Base-by-base conservation (phyloP, 208 protist genomes). In the Leishmania major region DNA sequence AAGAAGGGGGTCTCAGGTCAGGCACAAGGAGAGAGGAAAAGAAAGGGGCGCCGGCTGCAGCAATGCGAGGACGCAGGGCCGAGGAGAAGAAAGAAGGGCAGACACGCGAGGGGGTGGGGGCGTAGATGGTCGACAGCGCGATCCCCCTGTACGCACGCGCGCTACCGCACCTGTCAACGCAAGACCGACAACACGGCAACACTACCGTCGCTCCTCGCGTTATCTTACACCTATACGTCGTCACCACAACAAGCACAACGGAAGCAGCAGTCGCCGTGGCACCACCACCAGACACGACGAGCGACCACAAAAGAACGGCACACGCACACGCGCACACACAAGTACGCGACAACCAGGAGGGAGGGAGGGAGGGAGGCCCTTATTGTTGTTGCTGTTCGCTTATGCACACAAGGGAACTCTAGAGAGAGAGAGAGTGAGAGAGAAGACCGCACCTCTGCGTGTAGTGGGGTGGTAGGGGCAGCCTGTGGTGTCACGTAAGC, bases 21-120 rank as follows among this genome's bases (percentile, higher is more conserved):
- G 78, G 76, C 59, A 71, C 55, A 81, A 25, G 43, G 43, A 80
- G 37, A 75, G 64, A 67, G 47, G 66, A 22, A 45, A 71, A 47
- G 11, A 69, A n/a, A 11, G 17, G 66, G 37, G 37, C 17, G 17
- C 13, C 17, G n/a, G 37, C n/a, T 1, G 37, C 35, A 35, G 66
- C 37, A 45, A 71, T n/a, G 15, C 35, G 66, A 45, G 37, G 31
- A 43, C 35, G 37, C 22, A 69, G 67, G 31, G 53, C 70, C 31
- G 59, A 28, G 51, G 2, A 22, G 47, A 37, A 49, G 35, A 17
- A 40, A 47, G 74, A 77, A 73, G 6, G 40, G 28, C 4, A 47
- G 35, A 71, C 35, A 71, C 59, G 59, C 8, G 28, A 37, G 31
- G n/a, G 62, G 31, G 62, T 10, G 1, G 28, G 37, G 15, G 66